Conservation (phyloP, 2,329 filamentous ascomycete species). For the Penicillium sp. region DNA sequence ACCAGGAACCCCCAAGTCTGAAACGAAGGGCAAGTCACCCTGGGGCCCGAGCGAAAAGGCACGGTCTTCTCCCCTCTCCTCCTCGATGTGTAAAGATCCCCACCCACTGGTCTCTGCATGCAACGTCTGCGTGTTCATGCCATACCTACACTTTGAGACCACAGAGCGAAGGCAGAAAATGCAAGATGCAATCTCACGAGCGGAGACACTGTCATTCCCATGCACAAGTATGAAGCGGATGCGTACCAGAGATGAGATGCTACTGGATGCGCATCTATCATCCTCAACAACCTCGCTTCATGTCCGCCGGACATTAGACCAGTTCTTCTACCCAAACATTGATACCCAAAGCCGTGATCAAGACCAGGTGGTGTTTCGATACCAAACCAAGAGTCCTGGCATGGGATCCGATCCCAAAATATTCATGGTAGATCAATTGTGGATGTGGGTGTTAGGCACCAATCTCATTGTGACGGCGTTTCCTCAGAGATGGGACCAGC, state of each 20-base stretch:
- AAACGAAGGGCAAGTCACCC: conserved; percentile 33
- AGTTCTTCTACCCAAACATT: conserved; percentile 65
- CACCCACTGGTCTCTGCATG: conserved; percentile 18
- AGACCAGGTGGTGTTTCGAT: conserved; percentile 67
- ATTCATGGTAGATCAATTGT: conserved; percentile 70
- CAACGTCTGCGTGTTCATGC: conserved; percentile 55
- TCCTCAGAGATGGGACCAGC: conserved; percentile 50
- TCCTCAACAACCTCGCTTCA: conserved; percentile 48
- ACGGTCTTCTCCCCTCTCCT: conserved; percentile 27
- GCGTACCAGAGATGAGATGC: conserved; percentile 36
- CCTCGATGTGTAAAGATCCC: conserved; percentile 38
- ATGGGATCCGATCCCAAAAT: conserved; percentile 54
- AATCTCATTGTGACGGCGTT: conserved; percentile 58
- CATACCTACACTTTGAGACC: conserved; percentile 66
- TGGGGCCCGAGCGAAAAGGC: conserved; percentile 33
- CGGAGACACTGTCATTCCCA: conserved; percentile 27
- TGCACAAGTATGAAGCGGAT: conserved; percentile 28
- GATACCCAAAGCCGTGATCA: conserved; percentile 60
- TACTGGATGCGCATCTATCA: conserved; percentile 40
- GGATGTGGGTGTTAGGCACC: conserved; percentile 63
- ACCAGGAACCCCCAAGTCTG: conserved; percentile 25
- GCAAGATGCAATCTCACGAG: conserved; percentile 54
- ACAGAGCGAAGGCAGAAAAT: conserved; percentile 57
- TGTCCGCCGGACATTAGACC: conserved; percentile 63
- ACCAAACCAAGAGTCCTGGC: conserved; percentile 47